Conservation (phyloP, 176 grass and related monocot species). For the Tillandsia leiboldiana region DNA sequence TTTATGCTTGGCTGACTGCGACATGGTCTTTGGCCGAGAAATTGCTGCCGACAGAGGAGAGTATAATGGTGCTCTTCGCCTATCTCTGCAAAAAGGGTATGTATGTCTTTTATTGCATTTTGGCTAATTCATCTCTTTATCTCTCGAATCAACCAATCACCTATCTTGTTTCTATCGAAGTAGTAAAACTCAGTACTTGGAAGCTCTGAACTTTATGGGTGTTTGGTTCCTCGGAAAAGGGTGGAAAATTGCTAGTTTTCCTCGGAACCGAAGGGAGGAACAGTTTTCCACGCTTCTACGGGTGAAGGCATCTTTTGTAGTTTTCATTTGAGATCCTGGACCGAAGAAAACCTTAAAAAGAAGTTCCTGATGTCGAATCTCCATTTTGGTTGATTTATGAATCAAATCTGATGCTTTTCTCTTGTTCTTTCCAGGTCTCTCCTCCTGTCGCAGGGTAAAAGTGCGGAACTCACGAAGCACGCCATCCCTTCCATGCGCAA, state of each 20-base stretch:
- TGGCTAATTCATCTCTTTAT: slow-evolving; percentile 8
- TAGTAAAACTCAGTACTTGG: no score
- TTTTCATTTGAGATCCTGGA: neutral
- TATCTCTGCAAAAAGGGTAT: slow-evolving; percentile 65
- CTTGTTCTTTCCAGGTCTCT: slow-evolving; percentile 14
- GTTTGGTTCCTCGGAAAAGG: no score
- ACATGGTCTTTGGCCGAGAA: slow-evolving; percentile 75
- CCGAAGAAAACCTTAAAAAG: no score
- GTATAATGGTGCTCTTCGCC: slow-evolving; percentile 66
- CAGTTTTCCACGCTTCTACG: neutral
- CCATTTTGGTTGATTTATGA: no score
- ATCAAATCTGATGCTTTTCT: no score
- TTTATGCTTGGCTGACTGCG: slow-evolving; percentile 87
- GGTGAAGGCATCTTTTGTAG: neutral
- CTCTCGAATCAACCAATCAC: no score
- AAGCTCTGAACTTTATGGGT: no score
- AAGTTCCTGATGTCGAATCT: no score
- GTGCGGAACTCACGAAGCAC: slow-evolving; percentile 15
- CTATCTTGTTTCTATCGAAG: no score
- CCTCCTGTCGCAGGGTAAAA: slow-evolving; percentile 9
- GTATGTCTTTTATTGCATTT: slow-evolving; percentile 34
- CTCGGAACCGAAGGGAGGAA: no score
- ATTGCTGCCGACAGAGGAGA: slow-evolving; percentile 54
- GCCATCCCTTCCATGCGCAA: slow-evolving; percentile 15
- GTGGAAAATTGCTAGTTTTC: no score